These are phyloP conservation scores for Perilla frutescens DNA, from an alignment of 257 asterid species.

Conservation along the genomic window DNA sequence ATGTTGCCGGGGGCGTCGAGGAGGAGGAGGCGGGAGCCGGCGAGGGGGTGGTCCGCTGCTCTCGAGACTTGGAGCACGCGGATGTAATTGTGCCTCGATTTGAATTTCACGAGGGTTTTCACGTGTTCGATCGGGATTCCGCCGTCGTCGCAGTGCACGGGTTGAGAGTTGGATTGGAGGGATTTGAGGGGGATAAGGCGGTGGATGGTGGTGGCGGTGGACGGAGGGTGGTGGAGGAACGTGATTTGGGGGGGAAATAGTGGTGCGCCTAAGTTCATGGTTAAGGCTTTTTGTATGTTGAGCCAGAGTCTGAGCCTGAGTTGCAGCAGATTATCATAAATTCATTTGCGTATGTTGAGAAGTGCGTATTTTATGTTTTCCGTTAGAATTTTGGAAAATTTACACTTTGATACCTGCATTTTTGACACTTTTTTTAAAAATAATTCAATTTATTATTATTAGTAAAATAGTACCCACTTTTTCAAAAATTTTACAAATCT, in stretches of 20 bases:
- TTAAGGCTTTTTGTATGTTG: background rate
- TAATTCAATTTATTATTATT: no score
- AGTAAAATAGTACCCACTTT: no score
- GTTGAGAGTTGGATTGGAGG: constrained; percentile 35
- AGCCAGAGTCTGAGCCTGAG: no score
- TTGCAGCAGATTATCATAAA: no score
- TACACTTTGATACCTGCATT: no score
- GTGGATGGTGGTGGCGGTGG: constrained; percentile 36
- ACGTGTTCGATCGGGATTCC: constrained; percentile 86
- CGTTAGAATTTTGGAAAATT: no score
- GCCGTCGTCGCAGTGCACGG: constrained; percentile 41
- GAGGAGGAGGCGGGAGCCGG: constrained; percentile 83
- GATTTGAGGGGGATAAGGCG: constrained; percentile 36
- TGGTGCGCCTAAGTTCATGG: constrained; percentile 40
- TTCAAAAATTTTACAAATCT: no score
- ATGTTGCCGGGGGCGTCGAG: constrained; percentile 95
- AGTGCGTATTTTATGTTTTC: no score
- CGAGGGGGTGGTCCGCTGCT: constrained; percentile 82
- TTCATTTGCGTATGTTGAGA: no score
- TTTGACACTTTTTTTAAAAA: no score
- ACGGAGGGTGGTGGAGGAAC: constrained; percentile 25
- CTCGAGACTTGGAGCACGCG: constrained; percentile 83
- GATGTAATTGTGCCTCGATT: constrained; percentile 79
- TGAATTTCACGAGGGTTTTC: constrained; percentile 77
- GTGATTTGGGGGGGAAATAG: constrained; percentile 40